Conservation (phyloP, 495 filamentous ascomycete species). For the Pyrenopolyporus hunteri region DNA sequence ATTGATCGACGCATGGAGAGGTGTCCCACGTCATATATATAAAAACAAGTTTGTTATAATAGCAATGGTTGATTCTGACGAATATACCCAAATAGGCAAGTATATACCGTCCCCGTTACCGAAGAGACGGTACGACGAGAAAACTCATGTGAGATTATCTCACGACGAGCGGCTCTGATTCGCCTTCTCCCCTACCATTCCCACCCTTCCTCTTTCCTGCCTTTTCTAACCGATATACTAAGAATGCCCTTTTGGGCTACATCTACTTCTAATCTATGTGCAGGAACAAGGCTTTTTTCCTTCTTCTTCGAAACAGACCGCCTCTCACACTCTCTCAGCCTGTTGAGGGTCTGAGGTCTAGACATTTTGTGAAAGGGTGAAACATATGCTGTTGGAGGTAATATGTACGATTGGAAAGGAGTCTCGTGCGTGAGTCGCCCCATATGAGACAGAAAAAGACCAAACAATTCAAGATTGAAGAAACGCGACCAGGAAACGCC, state of each 20-base stretch:
- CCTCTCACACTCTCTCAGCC: conserved; percentile 32
- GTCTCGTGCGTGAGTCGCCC: conserved; percentile 14
- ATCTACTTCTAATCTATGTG: conserved; percentile 41
- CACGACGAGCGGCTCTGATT: conserved; percentile 33
- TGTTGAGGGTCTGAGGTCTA: conserved; percentile 34
- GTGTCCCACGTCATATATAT: conserved; percentile 4
- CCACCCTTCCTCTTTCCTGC: conserved; percentile 1
- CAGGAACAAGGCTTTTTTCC: conserved; percentile 24
- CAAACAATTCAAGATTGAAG: neutral
- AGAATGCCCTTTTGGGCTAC: conserved; percentile 12
- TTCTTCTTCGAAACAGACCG: conserved; percentile 33
- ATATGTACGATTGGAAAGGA: conserved; percentile 31
- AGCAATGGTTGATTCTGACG: conserved; percentile 15
- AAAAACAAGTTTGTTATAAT: conserved; percentile 26
- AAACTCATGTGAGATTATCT: conserved; percentile 37
- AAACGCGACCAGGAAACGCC: conserved; percentile 10
- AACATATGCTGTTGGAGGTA: conserved; percentile 27
- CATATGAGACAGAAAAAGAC: conserved; percentile 26
- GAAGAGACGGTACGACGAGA: conserved; percentile 4
- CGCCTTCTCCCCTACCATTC: conserved; percentile 11
- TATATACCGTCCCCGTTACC: conserved; percentile 31
- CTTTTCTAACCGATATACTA: conserved; percentile 38
- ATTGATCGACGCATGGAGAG: conserved; percentile 35
- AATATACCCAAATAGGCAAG: conserved; percentile 40
- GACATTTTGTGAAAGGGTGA: neutral